Evolutionary conservation across 2,329 filamentous ascomycete genomes (phyloP).

Genomic region (Diaporthe caulivora): DNA sequence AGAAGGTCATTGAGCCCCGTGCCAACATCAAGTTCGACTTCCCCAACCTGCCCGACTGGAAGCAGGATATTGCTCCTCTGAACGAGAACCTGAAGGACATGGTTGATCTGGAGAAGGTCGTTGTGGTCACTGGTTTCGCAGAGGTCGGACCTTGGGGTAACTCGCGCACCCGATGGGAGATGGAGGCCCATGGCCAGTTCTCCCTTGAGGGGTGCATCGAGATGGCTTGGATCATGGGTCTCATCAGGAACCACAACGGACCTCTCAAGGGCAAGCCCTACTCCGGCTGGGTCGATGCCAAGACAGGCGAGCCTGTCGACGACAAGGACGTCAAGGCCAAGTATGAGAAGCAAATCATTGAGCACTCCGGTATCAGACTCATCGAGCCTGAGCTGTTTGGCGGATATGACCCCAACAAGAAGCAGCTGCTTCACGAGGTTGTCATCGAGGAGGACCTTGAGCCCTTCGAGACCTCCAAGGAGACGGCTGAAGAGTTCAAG

Average conservation of each 20-base stretch:
- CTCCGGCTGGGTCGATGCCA: conserved; percentile 95
- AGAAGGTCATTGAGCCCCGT: conserved; percentile 90
- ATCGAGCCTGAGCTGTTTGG: conserved; percentile 98
- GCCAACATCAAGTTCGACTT: conserved; percentile 99
- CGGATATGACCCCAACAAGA: conserved; percentile 98
- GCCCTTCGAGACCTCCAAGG: conserved; percentile 96
- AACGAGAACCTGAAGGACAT: conserved; percentile 93
- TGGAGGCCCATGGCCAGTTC: conserved; percentile 97
- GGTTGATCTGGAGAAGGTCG: conserved; percentile 98
- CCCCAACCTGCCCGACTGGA: conserved; percentile 90
- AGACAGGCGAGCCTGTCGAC: conserved; percentile 94
- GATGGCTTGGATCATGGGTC: conserved; percentile 99
- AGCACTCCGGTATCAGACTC: conserved; percentile 96
- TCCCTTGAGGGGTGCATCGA: conserved; percentile 98
- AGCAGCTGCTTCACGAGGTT: conserved; percentile 97
- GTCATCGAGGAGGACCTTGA: conserved; percentile 98
- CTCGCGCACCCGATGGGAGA: conserved; percentile 97
- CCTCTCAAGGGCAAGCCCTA: conserved; percentile 96
- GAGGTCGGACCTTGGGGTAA: conserved; percentile 99
- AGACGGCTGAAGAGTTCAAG: conserved; percentile 97
- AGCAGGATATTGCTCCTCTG: conserved; percentile 88
- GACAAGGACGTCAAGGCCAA: conserved; percentile 98
- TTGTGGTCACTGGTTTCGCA: conserved; percentile 96
- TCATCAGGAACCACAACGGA: conserved; percentile 99
- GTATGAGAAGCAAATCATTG: conserved; percentile 96